Conservation (phyloP, 257 asterid genomes). For the Linaria vulgaris region DNA sequence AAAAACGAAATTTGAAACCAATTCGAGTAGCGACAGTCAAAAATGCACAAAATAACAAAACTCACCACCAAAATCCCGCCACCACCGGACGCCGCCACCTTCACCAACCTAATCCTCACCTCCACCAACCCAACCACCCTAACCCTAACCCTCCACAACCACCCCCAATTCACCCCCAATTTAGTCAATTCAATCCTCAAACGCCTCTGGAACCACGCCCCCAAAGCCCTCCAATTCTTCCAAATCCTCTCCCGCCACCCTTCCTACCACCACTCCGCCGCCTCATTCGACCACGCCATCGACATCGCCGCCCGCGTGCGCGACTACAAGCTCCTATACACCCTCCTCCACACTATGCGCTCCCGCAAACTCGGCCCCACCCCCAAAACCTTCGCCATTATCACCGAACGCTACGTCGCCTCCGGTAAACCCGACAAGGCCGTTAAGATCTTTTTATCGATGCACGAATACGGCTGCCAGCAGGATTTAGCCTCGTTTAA, state of each 20-base stretch:
- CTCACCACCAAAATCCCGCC: conserved; percentile 16
- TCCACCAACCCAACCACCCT: conserved; percentile 38
- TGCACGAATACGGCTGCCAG: conserved; percentile 88
- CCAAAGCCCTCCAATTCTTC: conserved; percentile 91
- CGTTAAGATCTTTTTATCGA: conserved; percentile 65
- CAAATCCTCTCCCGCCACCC: conserved; percentile 59
- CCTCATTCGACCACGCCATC: conserved; percentile 67
- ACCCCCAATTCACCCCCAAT: conserved; percentile 57
- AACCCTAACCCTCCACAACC: conserved; percentile 35
- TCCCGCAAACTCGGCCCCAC: conserved; percentile 65
- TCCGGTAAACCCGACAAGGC: conserved; percentile 92
- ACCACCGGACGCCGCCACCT: conserved; percentile 38
- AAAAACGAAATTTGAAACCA: too few species aligned
- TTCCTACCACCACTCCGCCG: conserved; percentile 57
- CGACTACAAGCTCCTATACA: conserved; percentile 69
- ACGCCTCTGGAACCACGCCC: conserved; percentile 95
- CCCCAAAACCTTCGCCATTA: conserved; percentile 75
- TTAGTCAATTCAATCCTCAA: conserved; percentile 70
- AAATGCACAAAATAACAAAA: conserved; percentile 27
- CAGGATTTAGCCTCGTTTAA: conserved; percentile 81
- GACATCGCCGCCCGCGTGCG: conserved; percentile 79
- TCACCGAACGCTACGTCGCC: conserved; percentile 72
- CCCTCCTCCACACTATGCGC: conserved; percentile 61
- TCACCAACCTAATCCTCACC: conserved; percentile 50
- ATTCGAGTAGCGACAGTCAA: too few species aligned